These are phyloP conservation scores for Bertia moriformis DNA, from an alignment of 2,329 filamentous ascomycete species.

Conservation along the genomic window DNA sequence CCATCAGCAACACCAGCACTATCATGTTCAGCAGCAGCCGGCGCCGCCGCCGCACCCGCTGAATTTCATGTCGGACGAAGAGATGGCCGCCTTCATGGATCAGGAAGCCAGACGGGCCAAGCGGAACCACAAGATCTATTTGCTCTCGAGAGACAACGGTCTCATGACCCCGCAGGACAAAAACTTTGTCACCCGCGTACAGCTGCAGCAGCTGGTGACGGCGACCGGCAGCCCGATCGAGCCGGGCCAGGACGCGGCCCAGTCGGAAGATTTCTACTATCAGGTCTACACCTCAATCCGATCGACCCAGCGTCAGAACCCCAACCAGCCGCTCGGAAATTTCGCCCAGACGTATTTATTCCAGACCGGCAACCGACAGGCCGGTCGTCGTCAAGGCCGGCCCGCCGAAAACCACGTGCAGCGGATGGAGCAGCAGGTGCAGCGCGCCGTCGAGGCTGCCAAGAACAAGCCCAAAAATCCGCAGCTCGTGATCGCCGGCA, in stretches of 20 bases:
- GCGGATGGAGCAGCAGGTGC: slow-evolving; percentile 97
- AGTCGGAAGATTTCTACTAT: slow-evolving; percentile 95
- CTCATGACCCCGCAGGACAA: slow-evolving; percentile 99
- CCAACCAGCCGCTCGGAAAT: slow-evolving; percentile 81
- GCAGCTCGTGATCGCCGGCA: slow-evolving; percentile 89
- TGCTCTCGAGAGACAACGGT: slow-evolving; percentile 85
- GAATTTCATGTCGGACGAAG: slow-evolving; percentile 65
- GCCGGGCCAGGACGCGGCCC: slow-evolving; percentile 61
- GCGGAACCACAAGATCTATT: slow-evolving; percentile 93
- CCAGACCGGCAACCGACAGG: slow-evolving; percentile 76
- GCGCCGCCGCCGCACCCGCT: slow-evolving; percentile 62
- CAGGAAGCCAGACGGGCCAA: slow-evolving; percentile 93
- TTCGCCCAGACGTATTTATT: slow-evolving; percentile 97
- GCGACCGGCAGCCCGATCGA: slow-evolving; percentile 80
- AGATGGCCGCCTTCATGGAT: slow-evolving; percentile 68
- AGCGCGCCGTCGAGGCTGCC: slow-evolving; percentile 87
- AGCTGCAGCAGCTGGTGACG: slow-evolving; percentile 86
- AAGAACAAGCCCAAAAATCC: slow-evolving; percentile 98
- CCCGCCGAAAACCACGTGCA: slow-evolving; percentile 94
- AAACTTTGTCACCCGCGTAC: slow-evolving; percentile 96
- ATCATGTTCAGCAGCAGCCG: slow-evolving; percentile 27
- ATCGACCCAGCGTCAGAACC: slow-evolving; percentile 75
- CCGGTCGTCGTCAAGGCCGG: slow-evolving; percentile 60
- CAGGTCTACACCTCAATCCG: slow-evolving; percentile 93
- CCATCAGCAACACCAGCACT: slow-evolving; percentile 21